Conservation (phyloP, 352 stramenopile genomes). For the Phytophthora colocasiae region DNA sequence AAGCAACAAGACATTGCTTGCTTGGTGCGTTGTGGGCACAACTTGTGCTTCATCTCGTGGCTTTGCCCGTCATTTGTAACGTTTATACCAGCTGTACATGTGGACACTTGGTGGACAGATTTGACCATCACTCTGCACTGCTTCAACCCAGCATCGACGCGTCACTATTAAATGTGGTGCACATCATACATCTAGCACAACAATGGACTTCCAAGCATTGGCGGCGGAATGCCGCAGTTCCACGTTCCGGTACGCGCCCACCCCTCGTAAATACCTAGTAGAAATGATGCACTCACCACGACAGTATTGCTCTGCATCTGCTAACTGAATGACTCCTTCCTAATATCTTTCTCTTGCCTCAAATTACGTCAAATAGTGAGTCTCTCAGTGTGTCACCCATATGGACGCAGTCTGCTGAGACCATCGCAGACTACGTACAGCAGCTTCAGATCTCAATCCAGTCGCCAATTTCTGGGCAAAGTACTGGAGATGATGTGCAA, state of each 20-base stretch:
- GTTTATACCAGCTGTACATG: constrained; percentile 4
- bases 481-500: constrained; percentile 20
- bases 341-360: not conserved
- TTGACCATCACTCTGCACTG: constrained; percentile 19
- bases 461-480: not conserved
- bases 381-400: constrained; percentile 26
- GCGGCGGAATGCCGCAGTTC: constrained; percentile 57
- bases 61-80: not conserved
- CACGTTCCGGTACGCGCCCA: constrained; percentile 50
- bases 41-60: too few species aligned
- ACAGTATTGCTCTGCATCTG: not conserved
- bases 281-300: not conserved
- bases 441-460: constrained; percentile 13
- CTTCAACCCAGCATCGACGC: constrained; percentile 11
- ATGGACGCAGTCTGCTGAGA: constrained; percentile 29
- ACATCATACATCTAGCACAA: constrained; percentile 10
- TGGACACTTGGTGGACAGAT: constrained; percentile 15
- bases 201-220: constrained; percentile 62
- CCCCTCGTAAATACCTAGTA: not conserved
- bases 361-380: constrained; percentile 17
- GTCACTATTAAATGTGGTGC: constrained; percentile 7
- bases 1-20: too few species aligned
- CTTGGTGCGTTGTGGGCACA: too few species aligned
- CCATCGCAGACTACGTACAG: constrained; percentile 13
- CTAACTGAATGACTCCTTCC: not conserved